phyloP scores from a whole-genome alignment of 1,284 basidiomycete species.

The Papiliotrema fonsecae region DNA sequence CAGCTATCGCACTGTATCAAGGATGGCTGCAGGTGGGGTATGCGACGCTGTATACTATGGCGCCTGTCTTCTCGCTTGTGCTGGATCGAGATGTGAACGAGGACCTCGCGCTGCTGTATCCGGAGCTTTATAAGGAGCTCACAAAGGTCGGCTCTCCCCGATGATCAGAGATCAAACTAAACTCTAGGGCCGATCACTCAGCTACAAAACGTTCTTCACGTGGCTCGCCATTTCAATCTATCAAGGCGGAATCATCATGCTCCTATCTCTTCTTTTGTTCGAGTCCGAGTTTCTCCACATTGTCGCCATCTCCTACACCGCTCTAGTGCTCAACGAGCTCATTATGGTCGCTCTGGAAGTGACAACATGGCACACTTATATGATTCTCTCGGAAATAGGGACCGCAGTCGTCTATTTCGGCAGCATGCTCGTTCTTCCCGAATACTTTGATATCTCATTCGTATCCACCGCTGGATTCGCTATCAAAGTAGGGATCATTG shows the following conservation, averaged over 20 bases:
- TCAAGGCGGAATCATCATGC: constrained; percentile 99
- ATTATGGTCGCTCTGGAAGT: constrained; percentile 99
- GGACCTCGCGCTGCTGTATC: constrained; percentile 90
- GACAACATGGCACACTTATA: constrained; percentile 96
- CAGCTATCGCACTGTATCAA: constrained; percentile 89
- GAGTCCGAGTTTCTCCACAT: constrained; percentile 98
- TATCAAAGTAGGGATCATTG: constrained; percentile 96
- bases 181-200: constrained; percentile 75
- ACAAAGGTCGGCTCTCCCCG: constrained; percentile 64
- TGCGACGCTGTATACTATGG: constrained; percentile 97
- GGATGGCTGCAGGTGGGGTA: constrained; percentile 98
- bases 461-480: constrained; percentile 81
- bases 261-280: constrained; percentile 90
- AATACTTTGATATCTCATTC: constrained; percentile 94
- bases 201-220: constrained; percentile 95
- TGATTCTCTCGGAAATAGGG: constrained; percentile 87
- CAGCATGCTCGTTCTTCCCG: constrained; percentile 89
- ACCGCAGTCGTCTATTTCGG: constrained; percentile 85
- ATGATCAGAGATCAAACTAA: not conserved
- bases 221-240: constrained; percentile 98
- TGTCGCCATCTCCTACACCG: constrained; percentile 96
- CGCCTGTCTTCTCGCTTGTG: constrained; percentile 94
- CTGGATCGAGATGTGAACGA: constrained; percentile 94
- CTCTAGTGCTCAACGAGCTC: constrained; percentile 91
- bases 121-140: constrained; percentile 95